These are phyloP conservation scores for Umbelopsis sp. DNA, from an alignment of 371 early-diverging fungal genomes.

Conservation along the genomic window DNA sequence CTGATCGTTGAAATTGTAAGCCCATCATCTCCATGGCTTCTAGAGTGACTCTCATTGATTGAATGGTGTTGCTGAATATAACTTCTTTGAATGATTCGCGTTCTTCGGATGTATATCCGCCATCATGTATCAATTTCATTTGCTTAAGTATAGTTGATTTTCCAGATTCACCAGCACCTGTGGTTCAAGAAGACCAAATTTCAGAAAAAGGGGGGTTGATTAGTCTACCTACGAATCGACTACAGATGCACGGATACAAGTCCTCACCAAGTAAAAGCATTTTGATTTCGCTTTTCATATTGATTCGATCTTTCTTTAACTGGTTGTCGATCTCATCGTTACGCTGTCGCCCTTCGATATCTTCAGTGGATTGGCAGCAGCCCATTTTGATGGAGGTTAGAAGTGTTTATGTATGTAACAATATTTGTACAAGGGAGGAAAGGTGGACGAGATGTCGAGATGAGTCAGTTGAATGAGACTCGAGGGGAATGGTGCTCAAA, in stretches of 20 bases:
- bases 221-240: neutral
- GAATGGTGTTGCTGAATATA: conserved; percentile 88
- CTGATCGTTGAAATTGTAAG: conserved; percentile 63
- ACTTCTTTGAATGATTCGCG: conserved; percentile 87
- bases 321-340: conserved; percentile 92
- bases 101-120: conserved; percentile 87
- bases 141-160: conserved; percentile 96
- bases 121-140: conserved; percentile 95
- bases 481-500: too few species aligned
- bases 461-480: neutral
- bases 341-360: conserved; percentile 76
- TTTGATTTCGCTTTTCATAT: conserved; percentile 89
- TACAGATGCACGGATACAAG: too few species aligned
- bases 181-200: neutral
- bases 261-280: conserved; percentile 86
- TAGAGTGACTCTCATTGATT: conserved; percentile 88
- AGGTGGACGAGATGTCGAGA: conserved; percentile 17
- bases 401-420: conserved; percentile 15
- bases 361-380: conserved; percentile 85
- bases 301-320: conserved; percentile 78
- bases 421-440: conserved; percentile 6
- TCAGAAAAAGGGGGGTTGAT: neutral
- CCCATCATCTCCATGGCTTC: conserved; percentile 85
- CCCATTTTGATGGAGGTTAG: conserved; percentile 69
- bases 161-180: conserved; percentile 97